Percentiles rank a stretch among this genome's conserved stretches.
These are phyloP conservation scores for Phytophthora hybrid DNA, from an alignment of 352 stramenopile species.

Conservation along the genomic window DNA sequence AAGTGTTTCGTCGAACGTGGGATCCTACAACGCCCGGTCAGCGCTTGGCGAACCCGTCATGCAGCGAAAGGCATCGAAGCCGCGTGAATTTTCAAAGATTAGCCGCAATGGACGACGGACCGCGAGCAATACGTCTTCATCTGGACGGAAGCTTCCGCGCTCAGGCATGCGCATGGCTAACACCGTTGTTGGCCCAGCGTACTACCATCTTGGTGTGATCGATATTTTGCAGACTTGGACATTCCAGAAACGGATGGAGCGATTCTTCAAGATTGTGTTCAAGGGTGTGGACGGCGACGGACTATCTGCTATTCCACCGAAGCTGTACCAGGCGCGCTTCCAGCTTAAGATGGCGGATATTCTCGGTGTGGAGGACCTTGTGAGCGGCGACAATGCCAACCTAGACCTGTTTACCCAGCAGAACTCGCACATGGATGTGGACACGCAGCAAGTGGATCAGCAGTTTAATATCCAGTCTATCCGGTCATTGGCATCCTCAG, in stretches of 20 bases:
- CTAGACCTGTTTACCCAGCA: slow-evolving; percentile 83
- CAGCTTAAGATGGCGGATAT: slow-evolving; percentile 90
- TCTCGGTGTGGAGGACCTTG: slow-evolving; percentile 78
- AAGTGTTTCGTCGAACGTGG: slow-evolving; percentile 65
- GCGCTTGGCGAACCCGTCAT: slow-evolving; percentile 27
- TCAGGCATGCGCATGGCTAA: slow-evolving; percentile 89
- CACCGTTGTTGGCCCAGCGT: slow-evolving; percentile 87
- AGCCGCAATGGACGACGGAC: slow-evolving; percentile 52
- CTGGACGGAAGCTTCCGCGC: slow-evolving; percentile 69
- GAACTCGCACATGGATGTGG: slow-evolving; percentile 91
- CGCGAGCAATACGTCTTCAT: slow-evolving; percentile 78
- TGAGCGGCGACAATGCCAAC: slow-evolving; percentile 49
- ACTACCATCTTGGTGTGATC: slow-evolving; percentile 93
- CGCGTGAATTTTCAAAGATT: slow-evolving; percentile 39
- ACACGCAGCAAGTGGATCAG: slow-evolving; percentile 68
- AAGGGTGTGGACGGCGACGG: slow-evolving; percentile 82
- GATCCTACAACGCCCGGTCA: slow-evolving; percentile 28
- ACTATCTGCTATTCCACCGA: slow-evolving; percentile 84
- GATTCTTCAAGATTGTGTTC: slow-evolving; percentile 90
- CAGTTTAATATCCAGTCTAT: slow-evolving; percentile 73
- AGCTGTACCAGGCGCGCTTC: slow-evolving; percentile 88
- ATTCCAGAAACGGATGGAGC: slow-evolving; percentile 87
- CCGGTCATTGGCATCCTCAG: slow-evolving; percentile 67
- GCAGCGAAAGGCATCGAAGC: slow-evolving; percentile 73
- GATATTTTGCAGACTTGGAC: slow-evolving; percentile 94